phyloP scores from a whole-genome alignment of 371 early-diverging fungal species.

The Mortierella sp. region DNA sequence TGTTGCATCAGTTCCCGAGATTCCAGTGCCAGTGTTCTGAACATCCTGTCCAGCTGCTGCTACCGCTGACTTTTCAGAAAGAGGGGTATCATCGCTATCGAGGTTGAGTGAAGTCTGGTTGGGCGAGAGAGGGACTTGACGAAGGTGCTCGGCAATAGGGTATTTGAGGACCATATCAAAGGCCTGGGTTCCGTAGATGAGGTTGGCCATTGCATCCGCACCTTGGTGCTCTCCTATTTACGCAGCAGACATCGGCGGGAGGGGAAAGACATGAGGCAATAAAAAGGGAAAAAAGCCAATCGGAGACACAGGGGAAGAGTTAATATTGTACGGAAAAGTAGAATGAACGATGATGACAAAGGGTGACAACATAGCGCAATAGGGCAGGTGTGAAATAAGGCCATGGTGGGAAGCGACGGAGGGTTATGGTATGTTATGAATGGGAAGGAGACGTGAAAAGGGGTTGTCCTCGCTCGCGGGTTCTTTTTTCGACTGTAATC shows the following conservation, averaged over 20 bases:
- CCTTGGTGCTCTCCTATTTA: conserved; percentile 52
- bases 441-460: too few relatives aligned
- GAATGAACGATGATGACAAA: conserved; percentile 10
- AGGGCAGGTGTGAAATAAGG: not conserved
- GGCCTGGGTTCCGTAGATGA: conserved; percentile 55
- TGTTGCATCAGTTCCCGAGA: conserved; percentile 13
- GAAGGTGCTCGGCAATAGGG: conserved; percentile 49
- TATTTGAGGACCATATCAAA: conserved; percentile 58
- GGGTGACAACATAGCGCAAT: conserved; percentile 8
- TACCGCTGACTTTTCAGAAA: not conserved
- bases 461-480: not conserved
- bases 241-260: not conserved
- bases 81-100: conserved; percentile 10
- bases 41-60: conserved; percentile 25
- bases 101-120: conserved; percentile 29
- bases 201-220: conserved; percentile 54
- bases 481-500: not conserved
- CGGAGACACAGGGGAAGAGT: not conserved
- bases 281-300: not conserved
- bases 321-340: not conserved
- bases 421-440: too few relatives aligned
- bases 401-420: not conserved
- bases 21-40: conserved; percentile 17
- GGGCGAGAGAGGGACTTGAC: conserved; percentile 25
- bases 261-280: not conserved